These are phyloP conservation scores for Alloteropsis angusta DNA, from an alignment of 202 grass and related monocot genomes.

Conservation along the genomic window DNA sequence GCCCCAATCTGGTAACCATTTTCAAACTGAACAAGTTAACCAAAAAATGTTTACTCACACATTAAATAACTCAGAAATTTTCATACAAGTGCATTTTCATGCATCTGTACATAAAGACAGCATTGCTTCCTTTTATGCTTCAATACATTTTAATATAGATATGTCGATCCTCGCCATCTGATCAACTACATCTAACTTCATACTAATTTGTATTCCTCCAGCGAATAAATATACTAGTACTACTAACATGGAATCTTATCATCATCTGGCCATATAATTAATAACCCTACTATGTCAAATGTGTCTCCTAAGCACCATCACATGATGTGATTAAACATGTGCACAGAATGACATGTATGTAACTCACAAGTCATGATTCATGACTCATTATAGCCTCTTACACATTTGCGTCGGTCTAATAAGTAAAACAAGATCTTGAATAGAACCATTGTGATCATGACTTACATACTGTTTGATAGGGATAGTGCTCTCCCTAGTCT, in stretches of 20 bases:
- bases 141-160: neutral
- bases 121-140: neutral
- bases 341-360: neutral
- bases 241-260: neutral
- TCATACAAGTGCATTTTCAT: neutral
- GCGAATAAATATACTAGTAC: neutral
- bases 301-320: neutral
- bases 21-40: neutral
- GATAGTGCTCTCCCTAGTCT: neutral
- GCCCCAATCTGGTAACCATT: neutral
- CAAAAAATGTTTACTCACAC: neutral
- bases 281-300: neutral
- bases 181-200: neutral
- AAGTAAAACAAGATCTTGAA: neutral
- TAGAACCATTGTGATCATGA: neutral
- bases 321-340: neutral
- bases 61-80: neutral
- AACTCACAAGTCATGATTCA: neutral
- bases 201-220: neutral
- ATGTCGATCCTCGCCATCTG: neutral
- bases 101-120: neutral
- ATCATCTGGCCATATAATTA: neutral
- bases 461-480: neutral
- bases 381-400: neutral
- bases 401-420: too few species aligned